These are phyloP conservation scores for Kodamaea sp. DNA, from an alignment of 1,139 yeast species.

Conservation along the genomic window DNA sequence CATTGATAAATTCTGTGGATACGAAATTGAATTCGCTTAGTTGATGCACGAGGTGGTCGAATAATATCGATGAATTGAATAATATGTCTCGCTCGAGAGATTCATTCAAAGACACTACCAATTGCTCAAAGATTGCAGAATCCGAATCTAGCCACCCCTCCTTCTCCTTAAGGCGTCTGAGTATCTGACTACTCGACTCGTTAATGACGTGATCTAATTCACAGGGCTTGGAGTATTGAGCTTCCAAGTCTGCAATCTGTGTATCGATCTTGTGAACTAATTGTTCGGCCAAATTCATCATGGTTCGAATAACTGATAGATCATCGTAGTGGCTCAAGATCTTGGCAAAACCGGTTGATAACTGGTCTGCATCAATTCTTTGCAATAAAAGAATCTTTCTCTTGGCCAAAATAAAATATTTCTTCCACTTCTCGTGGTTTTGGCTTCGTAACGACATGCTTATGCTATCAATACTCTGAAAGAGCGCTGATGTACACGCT, in stretches of 20 bases:
- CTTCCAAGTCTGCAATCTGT: conserved; percentile 54
- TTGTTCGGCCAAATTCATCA: conserved; percentile 26
- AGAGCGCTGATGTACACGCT: conserved; percentile 37
- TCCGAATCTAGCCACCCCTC: conserved; percentile 57
- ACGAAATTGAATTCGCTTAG: conserved; percentile 23
- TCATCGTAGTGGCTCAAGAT: conserved; percentile 2
- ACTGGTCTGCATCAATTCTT: conserved; percentile 29
- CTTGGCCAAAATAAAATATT: conserved; percentile 57
- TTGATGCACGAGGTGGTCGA: conserved; percentile 39
- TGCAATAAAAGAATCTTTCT: conserved; percentile 53
- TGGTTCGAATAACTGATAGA: conserved; percentile 4
- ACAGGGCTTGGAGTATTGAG: conserved; percentile 45
- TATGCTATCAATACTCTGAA: conserved; percentile 43
- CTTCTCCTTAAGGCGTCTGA: conserved; percentile 47
- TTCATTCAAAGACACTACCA: conserved; percentile 44
- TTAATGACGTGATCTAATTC: conserved; percentile 54
- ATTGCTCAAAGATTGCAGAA: conserved; percentile 39
- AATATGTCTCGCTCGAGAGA: conserved; percentile 54
- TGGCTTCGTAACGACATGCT: conserved; percentile 41
- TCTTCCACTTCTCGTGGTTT: conserved; percentile 46
- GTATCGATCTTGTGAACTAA: conserved; percentile 25
- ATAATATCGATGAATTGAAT: conserved; percentile 54
- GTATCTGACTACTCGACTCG: conserved; percentile 43
- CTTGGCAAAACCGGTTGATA: conserved; percentile 6
- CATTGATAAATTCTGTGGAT: conserved; percentile 18